Conservation (phyloP, 2,329 filamentous ascomycete genomes). For the Clonostachys solani region DNA sequence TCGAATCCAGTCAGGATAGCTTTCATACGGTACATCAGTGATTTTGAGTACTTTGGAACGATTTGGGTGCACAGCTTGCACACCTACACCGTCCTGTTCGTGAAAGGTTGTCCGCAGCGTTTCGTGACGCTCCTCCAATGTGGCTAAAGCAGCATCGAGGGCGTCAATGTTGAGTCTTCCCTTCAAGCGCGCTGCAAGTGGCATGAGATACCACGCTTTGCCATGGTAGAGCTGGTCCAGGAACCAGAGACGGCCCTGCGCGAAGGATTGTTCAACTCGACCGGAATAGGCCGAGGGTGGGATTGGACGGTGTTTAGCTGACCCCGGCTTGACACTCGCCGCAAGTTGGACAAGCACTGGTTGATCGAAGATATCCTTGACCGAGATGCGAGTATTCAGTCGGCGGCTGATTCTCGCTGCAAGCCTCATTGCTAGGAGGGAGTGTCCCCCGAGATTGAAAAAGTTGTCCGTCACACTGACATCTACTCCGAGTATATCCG, state of each 20-base stretch:
- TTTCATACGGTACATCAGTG: conserved; percentile 12
- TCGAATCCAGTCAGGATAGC: not conserved
- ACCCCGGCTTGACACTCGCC: no score
- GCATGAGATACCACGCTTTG: conserved; percentile 9
- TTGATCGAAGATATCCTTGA: conserved; percentile 13
- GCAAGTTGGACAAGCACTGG: conserved; percentile 5
- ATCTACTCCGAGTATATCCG: conserved; percentile 11
- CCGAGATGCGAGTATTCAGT: no score
- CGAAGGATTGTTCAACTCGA: not conserved
- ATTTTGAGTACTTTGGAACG: conserved; percentile 1
- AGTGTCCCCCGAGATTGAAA: conserved; percentile 21
- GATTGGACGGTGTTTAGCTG: no score
- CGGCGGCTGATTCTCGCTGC: no score
- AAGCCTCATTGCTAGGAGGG: conserved; percentile 14
- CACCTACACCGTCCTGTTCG: conserved; percentile 3
- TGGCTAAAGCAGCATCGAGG: conserved; percentile 2
- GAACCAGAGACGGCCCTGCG: conserved; percentile 10
- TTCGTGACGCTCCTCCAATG: conserved; percentile 11
- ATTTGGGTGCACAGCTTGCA: conserved; percentile 4
- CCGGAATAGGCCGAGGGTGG: not conserved
- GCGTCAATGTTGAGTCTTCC: not conserved
- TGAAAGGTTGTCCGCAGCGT: conserved; percentile 11
- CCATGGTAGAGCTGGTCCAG: conserved; percentile 11
- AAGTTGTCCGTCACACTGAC: conserved; percentile 12
- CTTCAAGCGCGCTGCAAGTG: conserved; percentile 5